Evolutionary conservation across 192 early-diverging fungal genomes (phyloP).

Genomic region (Rhizophagus prolifer): DNA sequence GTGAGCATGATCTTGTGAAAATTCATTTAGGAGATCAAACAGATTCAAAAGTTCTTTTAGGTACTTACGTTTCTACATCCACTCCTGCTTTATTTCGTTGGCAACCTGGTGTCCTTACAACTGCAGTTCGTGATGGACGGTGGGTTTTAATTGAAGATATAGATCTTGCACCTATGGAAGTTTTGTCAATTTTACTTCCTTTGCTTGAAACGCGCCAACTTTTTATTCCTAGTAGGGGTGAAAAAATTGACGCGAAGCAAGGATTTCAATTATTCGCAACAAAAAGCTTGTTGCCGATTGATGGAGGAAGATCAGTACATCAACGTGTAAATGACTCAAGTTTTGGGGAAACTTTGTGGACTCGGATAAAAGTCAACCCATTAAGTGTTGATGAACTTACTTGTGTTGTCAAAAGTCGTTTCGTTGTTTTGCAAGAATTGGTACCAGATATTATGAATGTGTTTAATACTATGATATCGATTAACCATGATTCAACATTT

Average conservation of each 20-base stretch:
- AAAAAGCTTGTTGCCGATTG: slow-evolving; percentile 51
- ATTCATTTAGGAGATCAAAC: slow-evolving; percentile 97
- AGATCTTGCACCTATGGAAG: slow-evolving; percentile 92
- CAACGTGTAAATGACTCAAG: slow-evolving; percentile 41
- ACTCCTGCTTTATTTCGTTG: slow-evolving; percentile 93
- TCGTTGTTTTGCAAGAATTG: slow-evolving; percentile 51
- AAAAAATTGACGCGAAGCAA: slow-evolving; percentile 78
- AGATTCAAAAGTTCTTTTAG: slow-evolving; percentile 91
- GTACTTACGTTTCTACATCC: slow-evolving; percentile 91
- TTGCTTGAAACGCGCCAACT: slow-evolving; percentile 87
- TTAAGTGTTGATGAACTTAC: slow-evolving; percentile 63
- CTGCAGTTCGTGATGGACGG: slow-evolving; percentile 82
- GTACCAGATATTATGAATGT: slow-evolving; percentile 56
- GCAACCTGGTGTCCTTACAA: slow-evolving; percentile 91
- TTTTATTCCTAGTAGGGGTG: slow-evolving; percentile 87
- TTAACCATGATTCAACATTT: slow-evolving; percentile 44
- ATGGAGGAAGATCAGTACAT: slow-evolving; percentile 35
- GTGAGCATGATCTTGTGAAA: slow-evolving; percentile 73
- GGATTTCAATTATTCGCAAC: slow-evolving; percentile 95
- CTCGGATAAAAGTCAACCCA: slow-evolving; percentile 65
- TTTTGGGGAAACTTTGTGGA: slow-evolving; percentile 77
- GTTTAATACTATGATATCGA: slow-evolving; percentile 46
- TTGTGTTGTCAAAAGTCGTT: slow-evolving; percentile 59
- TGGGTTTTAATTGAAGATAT: slow-evolving; percentile 99
- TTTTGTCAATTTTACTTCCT: slow-evolving; percentile 87